Evolutionary conservation across 2,329 filamentous ascomycete species (phyloP).

Genomic region (Fusarium anthophilum): DNA sequence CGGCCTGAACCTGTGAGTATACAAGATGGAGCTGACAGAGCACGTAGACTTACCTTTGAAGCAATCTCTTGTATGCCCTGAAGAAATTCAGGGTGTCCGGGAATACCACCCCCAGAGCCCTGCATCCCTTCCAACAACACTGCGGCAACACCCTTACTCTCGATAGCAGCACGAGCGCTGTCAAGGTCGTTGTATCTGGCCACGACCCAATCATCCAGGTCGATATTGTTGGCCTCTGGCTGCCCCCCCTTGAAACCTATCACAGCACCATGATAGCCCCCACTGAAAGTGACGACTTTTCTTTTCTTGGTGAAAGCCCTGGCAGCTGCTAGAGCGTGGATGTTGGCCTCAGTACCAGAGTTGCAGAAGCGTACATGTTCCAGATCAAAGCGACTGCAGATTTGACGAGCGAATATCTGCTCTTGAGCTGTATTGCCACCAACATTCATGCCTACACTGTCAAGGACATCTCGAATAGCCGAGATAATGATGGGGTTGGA

Average conservation of each 20-base stretch:
- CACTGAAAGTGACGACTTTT: conserved; percentile 62
- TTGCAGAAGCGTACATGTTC: conserved; percentile 70
- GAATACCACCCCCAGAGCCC: conserved; percentile 67
- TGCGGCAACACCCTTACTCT: conserved; percentile 62
- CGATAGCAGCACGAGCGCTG: conserved; percentile 55
- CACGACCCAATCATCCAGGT: conserved; percentile 65
- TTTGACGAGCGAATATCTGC: conserved; percentile 57
- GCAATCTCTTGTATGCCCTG: conserved; percentile 59
- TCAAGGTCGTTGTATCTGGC: conserved; percentile 69
- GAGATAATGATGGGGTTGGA: conserved; percentile 63
- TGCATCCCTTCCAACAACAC: conserved; percentile 75
- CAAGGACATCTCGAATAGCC: conserved; percentile 57
- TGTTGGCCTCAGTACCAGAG: conserved; percentile 72
- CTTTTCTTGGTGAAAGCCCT: conserved; percentile 55
- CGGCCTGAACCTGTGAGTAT: conserved; percentile 44
- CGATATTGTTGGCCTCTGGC: conserved; percentile 57
- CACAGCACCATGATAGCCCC: conserved; percentile 52
- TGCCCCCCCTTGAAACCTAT: conserved; percentile 48
- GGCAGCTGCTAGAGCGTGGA: conserved; percentile 66
- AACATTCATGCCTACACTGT: conserved; percentile 61
- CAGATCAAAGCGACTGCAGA: conserved; percentile 64
- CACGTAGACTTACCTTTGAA: conserved; percentile 41
- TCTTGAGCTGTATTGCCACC: conserved; percentile 64
- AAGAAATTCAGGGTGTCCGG: conserved; percentile 62
- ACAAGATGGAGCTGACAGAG: neutral